Evolutionary conservation across 2,329 filamentous ascomycete genomes (phyloP).

Genomic region (Allantophomopsis cytisporea): DNA sequence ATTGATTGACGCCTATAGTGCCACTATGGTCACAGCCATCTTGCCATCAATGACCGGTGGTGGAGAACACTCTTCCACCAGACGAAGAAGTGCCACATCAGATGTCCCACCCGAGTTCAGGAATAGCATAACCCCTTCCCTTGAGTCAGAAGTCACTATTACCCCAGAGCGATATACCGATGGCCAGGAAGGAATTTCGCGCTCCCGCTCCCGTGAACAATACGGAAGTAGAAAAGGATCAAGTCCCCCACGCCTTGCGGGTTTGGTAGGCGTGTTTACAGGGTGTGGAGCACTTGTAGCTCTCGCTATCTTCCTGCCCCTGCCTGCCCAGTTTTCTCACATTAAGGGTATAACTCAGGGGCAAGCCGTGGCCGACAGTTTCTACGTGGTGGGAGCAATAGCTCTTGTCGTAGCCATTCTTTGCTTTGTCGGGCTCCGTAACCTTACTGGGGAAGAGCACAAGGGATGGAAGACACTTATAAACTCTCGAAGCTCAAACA

Average conservation of each 20-base stretch:
- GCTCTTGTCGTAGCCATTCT: constrained; percentile 59
- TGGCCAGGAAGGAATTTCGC: neutral
- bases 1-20: constrained; percentile 21
- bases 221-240: constrained; percentile 18
- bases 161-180: constrained; percentile 43
- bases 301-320: constrained; percentile 67
- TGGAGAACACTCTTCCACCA: constrained; percentile 6
- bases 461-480: constrained; percentile 57
- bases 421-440: constrained; percentile 66
- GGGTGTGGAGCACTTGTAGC: constrained; percentile 85
- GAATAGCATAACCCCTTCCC: constrained; percentile 49
- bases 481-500: constrained; percentile 14
- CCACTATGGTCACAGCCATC: constrained; percentile 96
- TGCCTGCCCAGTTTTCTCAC: constrained; percentile 67
- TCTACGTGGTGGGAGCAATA: constrained; percentile 70
- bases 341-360: constrained; percentile 58
- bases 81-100: neutral
- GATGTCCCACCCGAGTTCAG: constrained; percentile 23
- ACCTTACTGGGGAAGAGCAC: constrained; percentile 56
- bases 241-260: constrained; percentile 55
- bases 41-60: constrained; percentile 57
- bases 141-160: constrained; percentile 64
- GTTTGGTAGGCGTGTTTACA: constrained; percentile 83
- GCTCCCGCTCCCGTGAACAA: constrained; percentile 2
- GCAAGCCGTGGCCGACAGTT: constrained; percentile 68